Conservation (phyloP, 306 rosid species). For the Fragaria nilgerrensis region DNA sequence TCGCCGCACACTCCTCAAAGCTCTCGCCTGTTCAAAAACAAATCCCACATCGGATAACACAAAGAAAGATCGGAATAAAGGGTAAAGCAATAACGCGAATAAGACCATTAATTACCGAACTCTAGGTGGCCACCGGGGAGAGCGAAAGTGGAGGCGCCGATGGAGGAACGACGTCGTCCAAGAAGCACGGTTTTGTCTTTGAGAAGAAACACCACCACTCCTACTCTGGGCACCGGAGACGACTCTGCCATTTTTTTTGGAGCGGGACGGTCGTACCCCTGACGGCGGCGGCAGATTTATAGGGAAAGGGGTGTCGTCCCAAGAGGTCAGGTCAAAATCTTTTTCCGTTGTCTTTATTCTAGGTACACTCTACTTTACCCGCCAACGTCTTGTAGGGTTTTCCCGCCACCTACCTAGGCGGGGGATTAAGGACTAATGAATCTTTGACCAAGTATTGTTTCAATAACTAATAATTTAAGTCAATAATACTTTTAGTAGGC, state of each 20-base stretch:
- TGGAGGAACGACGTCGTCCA: conserved; percentile 31
- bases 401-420: too few relatives aligned
- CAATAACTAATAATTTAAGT: too few relatives aligned
- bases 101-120: conserved; percentile 17
- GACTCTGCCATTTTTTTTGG: conserved; percentile 30
- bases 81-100: not conserved
- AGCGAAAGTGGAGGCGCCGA: conserved; percentile 26
- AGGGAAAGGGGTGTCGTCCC: not conserved
- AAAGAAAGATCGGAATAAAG: not conserved
- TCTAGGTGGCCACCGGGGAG: conserved; percentile 41
- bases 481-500: too few relatives aligned
- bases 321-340: not conserved
- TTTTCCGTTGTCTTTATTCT: not conserved
- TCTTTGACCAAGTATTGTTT: too few relatives aligned
- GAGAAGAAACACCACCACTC: conserved; percentile 50
- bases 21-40: conserved; percentile 46
- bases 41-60: not conserved
- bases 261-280: not conserved
- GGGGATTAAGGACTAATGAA: too few relatives aligned
- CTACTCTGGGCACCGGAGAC: conserved; percentile 46
- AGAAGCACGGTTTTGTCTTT: conserved; percentile 23
- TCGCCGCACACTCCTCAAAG: conserved; percentile 64
- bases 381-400: not conserved
- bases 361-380: not conserved
- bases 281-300: not conserved